phyloP scores from a whole-genome alignment of 179 eudicot genomes.

The Corrigiola litoralis region DNA sequence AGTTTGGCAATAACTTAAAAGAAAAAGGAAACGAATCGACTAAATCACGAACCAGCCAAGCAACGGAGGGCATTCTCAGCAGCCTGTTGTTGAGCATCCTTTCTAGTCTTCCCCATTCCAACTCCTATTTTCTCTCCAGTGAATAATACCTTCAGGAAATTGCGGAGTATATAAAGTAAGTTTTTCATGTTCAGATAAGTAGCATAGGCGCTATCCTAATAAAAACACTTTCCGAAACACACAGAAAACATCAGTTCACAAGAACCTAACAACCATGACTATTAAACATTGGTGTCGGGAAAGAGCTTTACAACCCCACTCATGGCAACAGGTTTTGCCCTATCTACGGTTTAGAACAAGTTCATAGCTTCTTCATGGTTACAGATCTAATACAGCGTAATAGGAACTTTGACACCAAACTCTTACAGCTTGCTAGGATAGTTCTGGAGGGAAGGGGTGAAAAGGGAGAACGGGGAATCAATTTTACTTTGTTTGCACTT shows the following conservation, averaged over 20 bases:
- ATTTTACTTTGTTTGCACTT: no score
- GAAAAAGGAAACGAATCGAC: not conserved
- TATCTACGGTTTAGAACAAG: no score
- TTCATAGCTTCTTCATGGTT: no score
- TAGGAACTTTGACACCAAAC: no score
- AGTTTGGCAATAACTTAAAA: not conserved
- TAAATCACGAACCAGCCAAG: slow-evolving; percentile 61
- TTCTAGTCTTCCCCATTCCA: slow-evolving; percentile 92
- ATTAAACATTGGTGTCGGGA: no score
- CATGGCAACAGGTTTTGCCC: no score
- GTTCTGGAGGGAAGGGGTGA: no score
- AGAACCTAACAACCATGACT: not conserved
- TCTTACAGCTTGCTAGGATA: no score
- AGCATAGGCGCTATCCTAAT: not conserved
- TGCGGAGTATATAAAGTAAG: slow-evolving; percentile 10
- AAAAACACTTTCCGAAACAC: no score
- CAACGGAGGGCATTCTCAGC: slow-evolving; percentile 85
- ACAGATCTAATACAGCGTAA: no score
- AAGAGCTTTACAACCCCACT: no score
- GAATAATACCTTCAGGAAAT: slow-evolving; percentile 63
- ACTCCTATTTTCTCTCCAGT: slow-evolving; percentile 89
- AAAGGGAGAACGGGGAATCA: no score
- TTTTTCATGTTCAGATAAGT: not conserved
- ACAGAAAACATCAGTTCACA: not conserved
- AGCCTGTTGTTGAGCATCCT: slow-evolving; percentile 98